Percentiles rank a stretch among this genome's conserved stretches.
These are phyloP conservation scores for Acarospora socialis DNA, from an alignment of 2,329 filamentous ascomycete species.

Conservation along the genomic window DNA sequence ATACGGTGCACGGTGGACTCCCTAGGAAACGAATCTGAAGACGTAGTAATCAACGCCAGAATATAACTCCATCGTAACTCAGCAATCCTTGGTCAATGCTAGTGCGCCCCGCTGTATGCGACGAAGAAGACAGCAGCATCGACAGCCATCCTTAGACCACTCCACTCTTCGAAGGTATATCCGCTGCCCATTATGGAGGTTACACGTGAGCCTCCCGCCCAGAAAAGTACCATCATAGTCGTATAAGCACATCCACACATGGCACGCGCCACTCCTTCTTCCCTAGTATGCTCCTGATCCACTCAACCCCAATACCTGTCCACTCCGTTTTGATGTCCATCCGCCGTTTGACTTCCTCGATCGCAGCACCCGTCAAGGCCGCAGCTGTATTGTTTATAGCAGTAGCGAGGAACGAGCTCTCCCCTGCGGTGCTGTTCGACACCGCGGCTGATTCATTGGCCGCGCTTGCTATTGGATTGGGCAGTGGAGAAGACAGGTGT, in stretches of 20 bases:
- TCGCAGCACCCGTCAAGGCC: conserved; percentile 50
- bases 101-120: too few relatives aligned
- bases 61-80: too few relatives aligned
- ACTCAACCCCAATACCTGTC: conserved; percentile 69
- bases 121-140: too few relatives aligned
- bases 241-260: conserved; percentile 76
- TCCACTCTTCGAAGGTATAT: too few relatives aligned
- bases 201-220: too few relatives aligned
- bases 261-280: conserved; percentile 80
- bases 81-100: too few relatives aligned
- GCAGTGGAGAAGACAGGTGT: conserved; percentile 26
- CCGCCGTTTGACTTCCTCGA: conserved; percentile 42
- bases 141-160: too few relatives aligned
- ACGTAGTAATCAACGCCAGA: too few relatives aligned
- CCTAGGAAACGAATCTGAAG: too few relatives aligned
- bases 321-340: conserved; percentile 42
- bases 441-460: conserved; percentile 15
- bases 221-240: conserved; percentile 47
- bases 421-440: conserved; percentile 21
- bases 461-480: conserved; percentile 22
- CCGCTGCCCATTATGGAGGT: too few relatives aligned
- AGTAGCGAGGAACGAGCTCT: conserved; percentile 23
- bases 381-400: conserved; percentile 55
- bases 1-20: too few relatives aligned
- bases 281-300: conserved; percentile 69